phyloP scores from a whole-genome alignment of 805 yeast genomes.

The Candida ficus region DNA sequence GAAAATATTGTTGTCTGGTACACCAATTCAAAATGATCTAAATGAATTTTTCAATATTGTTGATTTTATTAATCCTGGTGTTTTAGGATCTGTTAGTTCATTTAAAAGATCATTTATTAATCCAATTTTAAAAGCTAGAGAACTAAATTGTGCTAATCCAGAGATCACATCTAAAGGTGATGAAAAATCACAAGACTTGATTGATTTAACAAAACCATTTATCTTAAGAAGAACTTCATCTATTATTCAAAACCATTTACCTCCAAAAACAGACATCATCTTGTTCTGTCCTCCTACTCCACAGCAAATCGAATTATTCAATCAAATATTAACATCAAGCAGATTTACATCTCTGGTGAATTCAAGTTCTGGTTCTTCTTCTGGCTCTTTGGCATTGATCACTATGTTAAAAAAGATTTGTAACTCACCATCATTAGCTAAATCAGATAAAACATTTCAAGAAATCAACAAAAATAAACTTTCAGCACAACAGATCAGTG shows the following conservation, averaged over 20 bases:
- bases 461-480: conserved; percentile 11
- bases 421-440: conserved; percentile 67
- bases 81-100: conserved; percentile 55
- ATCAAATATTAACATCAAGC: conserved; percentile 34
- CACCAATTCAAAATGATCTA: conserved; percentile 92
- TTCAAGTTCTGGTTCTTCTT: conserved; percentile 16
- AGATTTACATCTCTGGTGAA: conserved; percentile 24
- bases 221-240: conserved; percentile 68
- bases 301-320: conserved; percentile 52
- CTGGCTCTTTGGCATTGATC: conserved; percentile 59
- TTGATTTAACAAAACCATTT: conserved; percentile 58
- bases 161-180: conserved; percentile 51
- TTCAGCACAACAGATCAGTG: conserved; percentile 27
- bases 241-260: conserved; percentile 52
- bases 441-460: conserved; percentile 41
- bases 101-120: conserved; percentile 58
- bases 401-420: conserved; percentile 75
- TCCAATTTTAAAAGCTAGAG: conserved; percentile 74
- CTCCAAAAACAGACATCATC: conserved; percentile 71
- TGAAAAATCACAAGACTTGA: conserved; percentile 56
- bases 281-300: conserved; percentile 73
- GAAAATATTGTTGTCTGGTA: conserved; percentile 73
- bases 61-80: conserved; percentile 81
- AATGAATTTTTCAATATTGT: conserved; percentile 75
- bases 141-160: conserved; percentile 48